Base-by-base conservation (phyloP, 768 basidiomycete genomes). In the Russula sp. region DNA sequence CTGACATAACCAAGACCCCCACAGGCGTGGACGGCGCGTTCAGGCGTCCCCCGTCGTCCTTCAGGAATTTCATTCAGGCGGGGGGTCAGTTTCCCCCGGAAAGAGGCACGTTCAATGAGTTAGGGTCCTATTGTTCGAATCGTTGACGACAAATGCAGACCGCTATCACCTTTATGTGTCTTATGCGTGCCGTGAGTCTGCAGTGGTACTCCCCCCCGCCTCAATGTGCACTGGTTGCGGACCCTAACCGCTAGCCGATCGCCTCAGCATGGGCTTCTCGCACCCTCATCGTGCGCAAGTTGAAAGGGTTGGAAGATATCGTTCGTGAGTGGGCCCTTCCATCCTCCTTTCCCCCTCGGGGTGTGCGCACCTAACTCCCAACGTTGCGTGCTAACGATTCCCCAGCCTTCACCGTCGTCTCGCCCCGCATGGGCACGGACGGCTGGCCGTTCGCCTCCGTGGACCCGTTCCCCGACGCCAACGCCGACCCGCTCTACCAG, bases 161-260 rank as follows among this genome's bases (percentile, higher is more conserved):
- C 86, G 95, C 48, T 98, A 98, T 72, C 90, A 90, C 67, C 89
- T 96, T 66, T 96, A 91, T 68, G 90, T 97, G 60, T 89, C 88
- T 5, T 84, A 85, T 65, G 84, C 88, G 2, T 98, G 93, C 69
- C 93, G 89, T 91, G 65, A 71, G 87, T 70, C 32, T 22, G 39
- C 41, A n/a, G 38, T 20, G n/a, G 18, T 8, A n/a, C n/a, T 43
- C 14, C 2, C 14, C 2, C 16, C 43, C 16, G 7, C 20, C 5
- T 41, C 14, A 7, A 13, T 22, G 47, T 22, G n/a, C 50, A 36
- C 11, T 9, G 36, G 32, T n/a, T n/a, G n/a, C n/a, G n/a, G n/a
- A n/a, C n/a, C n/a, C n/a, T 58, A n/a, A 32, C 20, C 9, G 45
- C 43, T 7, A 16, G n/a, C 22, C 35, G 58, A 13, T 48, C n/a